Base-by-base conservation (phyloP, 352 stramenopile genomes). In the Pythium oligandrum region DNA sequence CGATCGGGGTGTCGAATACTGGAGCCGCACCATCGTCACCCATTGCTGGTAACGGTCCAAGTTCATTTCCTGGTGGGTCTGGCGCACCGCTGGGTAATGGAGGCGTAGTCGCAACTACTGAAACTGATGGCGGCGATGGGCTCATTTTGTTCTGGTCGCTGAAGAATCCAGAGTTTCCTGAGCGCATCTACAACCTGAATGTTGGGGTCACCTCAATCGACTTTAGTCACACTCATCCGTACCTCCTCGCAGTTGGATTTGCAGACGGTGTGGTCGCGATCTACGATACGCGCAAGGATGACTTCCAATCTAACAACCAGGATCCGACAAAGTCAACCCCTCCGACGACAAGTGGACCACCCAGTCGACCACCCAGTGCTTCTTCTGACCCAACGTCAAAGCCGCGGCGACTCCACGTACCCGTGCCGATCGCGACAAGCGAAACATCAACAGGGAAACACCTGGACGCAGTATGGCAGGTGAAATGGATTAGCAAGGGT, bases 61-160 rank as follows among this genome's bases (percentile, higher is more conserved):
- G 17, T 26, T 26, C 17, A 26, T 26, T 26, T 26, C 17, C 17
- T 26, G 17, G 17, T 26, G 17, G 17, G 17, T 26, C 17, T 26
- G 17, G 17, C 17, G 17, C 17, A 26, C 17, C 17, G 17, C 17
- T 26, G 17, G 17, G 17, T 26, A 26, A 26, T 26, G 17, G 17
- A 26, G 17, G 17, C 17, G 17, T 35, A 3, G 32, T 56, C 7
- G 55, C 40, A 6, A 1, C 45, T 1, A 35, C 37, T 5, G 30
- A 32, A 3, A 50, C 53, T 8, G 52, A 7, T 37, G 3, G 30
- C 3, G 55, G 61, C 38, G 55, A 61, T 10, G 89, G 90, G 2
- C 53, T 95, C 10, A 83, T 98, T n/a, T 67, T 97, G 31, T 97
- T 98, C 60, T 98, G 91, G 92, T 96, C 86, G 33, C 66, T 97